Conservation (phyloP, 768 basidiomycete genomes). For the Boletus rex-veris region DNA sequence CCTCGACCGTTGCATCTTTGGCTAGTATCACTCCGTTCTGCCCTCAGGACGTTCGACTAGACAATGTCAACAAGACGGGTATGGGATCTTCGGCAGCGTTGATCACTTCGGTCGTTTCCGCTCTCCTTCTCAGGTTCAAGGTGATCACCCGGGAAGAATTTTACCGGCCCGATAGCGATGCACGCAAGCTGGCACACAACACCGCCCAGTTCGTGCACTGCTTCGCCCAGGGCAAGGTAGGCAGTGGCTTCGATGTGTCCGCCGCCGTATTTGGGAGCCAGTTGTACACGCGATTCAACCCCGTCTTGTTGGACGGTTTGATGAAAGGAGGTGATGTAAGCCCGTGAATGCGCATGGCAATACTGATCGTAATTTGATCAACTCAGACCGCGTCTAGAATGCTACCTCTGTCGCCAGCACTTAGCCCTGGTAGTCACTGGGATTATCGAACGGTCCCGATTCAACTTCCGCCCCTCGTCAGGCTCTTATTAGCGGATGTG, state of each 20-base stretch:
- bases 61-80: slow-evolving; percentile 95
- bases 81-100: slow-evolving; percentile 96
- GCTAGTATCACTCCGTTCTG: slow-evolving; percentile 72
- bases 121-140: slow-evolving; percentile 72
- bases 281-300: slow-evolving; percentile 83
- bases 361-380: background rate
- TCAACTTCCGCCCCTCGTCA: slow-evolving; percentile 76
- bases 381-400: slow-evolving; percentile 13
- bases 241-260: slow-evolving; percentile 95
- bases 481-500: slow-evolving; percentile 91
- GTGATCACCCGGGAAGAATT: slow-evolving; percentile 56
- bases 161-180: slow-evolving; percentile 39
- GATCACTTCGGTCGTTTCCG: slow-evolving; percentile 90
- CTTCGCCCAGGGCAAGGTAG: slow-evolving; percentile 95
- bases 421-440: slow-evolving; percentile 61
- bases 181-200: slow-evolving; percentile 76
- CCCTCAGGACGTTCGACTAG: slow-evolving; percentile 61
- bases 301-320: slow-evolving; percentile 35
- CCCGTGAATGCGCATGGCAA: background rate
- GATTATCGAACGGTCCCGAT: slow-evolving; percentile 67
- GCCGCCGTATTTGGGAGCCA: slow-evolving; percentile 95
- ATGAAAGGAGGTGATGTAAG: slow-evolving; percentile 27
- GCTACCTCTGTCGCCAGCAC: slow-evolving; percentile 46
- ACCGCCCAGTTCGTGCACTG: slow-evolving; percentile 94
- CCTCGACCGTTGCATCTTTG: slow-evolving; percentile 62